Conservation (phyloP, 495 filamentous ascomycete species). For the Glutinoglossum americanum region DNA sequence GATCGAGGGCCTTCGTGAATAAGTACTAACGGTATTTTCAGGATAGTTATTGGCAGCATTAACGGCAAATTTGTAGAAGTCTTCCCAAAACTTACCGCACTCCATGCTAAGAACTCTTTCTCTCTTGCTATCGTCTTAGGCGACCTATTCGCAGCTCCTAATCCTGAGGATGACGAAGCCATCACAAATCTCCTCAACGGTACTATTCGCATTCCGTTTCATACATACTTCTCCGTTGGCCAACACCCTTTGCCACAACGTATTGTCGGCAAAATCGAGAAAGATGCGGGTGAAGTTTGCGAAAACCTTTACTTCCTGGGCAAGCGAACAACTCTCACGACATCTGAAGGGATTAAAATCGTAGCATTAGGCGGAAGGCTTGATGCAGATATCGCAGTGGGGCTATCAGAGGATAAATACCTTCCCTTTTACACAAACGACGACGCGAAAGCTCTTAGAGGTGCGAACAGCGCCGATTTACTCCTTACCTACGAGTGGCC, state of each 20-base stretch:
- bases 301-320: slow-evolving; percentile 74
- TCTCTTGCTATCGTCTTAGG: slow-evolving; percentile 65
- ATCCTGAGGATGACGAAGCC: slow-evolving; percentile 29
- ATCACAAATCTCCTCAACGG: slow-evolving; percentile 46
- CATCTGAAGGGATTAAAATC: slow-evolving; percentile 70
- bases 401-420: slow-evolving; percentile 37
- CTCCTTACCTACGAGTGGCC: slow-evolving; percentile 79
- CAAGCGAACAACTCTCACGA: slow-evolving; percentile 66
- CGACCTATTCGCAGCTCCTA: slow-evolving; percentile 41
- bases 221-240: slow-evolving; percentile 75
- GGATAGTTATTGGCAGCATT: slow-evolving; percentile 60
- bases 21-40: slow-evolving; percentile 23
- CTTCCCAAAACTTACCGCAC: slow-evolving; percentile 53
- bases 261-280: slow-evolving; percentile 49
- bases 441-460: slow-evolving; percentile 54
- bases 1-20: neutral
- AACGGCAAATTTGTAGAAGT: slow-evolving; percentile 49
- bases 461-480: slow-evolving; percentile 59
- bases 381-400: slow-evolving; percentile 27
- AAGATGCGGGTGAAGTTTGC: slow-evolving; percentile 59
- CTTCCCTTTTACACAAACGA: slow-evolving; percentile 46
- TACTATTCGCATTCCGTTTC: slow-evolving; percentile 45
- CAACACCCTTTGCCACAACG: slow-evolving; percentile 38
- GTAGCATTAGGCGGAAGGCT: slow-evolving; percentile 55
- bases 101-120: slow-evolving; percentile 73